These are phyloP conservation scores for Suillus placidus DNA, from an alignment of 768 basidiomycete species.

Conservation along the genomic window DNA sequence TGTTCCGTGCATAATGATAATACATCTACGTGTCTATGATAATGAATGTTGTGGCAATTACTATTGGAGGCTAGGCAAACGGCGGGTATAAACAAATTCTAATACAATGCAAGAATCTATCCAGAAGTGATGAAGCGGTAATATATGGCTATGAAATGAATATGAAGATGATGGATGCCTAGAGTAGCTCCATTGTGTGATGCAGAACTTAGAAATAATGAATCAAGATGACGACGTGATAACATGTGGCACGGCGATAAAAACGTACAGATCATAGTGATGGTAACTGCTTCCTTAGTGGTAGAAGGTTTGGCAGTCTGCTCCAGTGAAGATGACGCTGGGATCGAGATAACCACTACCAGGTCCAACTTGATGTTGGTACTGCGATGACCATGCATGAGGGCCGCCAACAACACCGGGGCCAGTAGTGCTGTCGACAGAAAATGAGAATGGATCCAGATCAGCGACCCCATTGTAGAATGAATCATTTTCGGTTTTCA, in stretches of 20 bases:
- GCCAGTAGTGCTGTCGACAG: conserved; percentile 25
- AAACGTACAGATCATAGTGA: neutral
- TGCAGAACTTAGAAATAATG: conserved; percentile 3
- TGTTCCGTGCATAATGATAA: neutral
- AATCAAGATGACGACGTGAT: neutral
- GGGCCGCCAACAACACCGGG: conserved; percentile 20
- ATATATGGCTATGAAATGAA: conserved; percentile 6
- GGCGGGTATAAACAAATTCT: neutral
- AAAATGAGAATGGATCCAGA: conserved; percentile 55
- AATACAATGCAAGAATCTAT: conserved; percentile 8
- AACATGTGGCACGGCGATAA: neutral
- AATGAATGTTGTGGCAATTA: neutral
- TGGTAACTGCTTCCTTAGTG: conserved; percentile 19
- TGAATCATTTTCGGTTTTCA: conserved; percentile 42
- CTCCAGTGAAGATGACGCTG: conserved; percentile 34
- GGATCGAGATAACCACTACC: conserved; percentile 33
- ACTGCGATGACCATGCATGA: conserved; percentile 35
- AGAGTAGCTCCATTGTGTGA: neutral
- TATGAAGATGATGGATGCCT: neutral
- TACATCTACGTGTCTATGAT: neutral
- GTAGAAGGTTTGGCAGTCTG: conserved; percentile 39
- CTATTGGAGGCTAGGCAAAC: neutral
- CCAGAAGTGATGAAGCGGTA: neutral
- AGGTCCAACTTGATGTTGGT: conserved; percentile 25
- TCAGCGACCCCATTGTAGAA: conserved; percentile 48